Evolutionary conservation across 2,329 filamentous ascomycete species (phyloP).

Genomic region (Hymenoscyphus fraxineus): DNA sequence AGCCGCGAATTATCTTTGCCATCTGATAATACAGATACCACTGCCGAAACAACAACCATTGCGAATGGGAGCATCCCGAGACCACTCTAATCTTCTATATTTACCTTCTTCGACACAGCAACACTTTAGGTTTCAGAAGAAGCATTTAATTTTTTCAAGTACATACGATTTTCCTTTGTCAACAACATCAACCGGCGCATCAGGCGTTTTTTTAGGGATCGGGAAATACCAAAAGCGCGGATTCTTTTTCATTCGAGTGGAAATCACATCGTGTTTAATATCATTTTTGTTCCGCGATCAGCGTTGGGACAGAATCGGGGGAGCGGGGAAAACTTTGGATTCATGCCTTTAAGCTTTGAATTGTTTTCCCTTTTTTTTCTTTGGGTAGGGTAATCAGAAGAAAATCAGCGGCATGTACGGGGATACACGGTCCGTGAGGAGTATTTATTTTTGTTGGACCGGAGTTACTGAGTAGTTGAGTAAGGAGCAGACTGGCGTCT

Average conservation of each 20-base stretch:
- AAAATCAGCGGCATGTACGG: not conserved
- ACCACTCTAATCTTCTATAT: not conserved
- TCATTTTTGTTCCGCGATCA: not conserved
- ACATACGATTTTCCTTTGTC: slow-evolving; percentile 12
- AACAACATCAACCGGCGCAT: slow-evolving; percentile 7
- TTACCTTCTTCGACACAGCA: not conserved
- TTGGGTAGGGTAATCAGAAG: not conserved
- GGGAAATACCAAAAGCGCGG: slow-evolving; percentile 11
- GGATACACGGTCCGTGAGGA: slow-evolving; percentile 2
- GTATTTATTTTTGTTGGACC: not conserved
- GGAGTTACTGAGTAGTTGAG: not conserved
- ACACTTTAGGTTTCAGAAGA: not conserved
- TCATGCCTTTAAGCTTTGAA: not conserved
- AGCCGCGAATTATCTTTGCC: slow-evolving; percentile 1
- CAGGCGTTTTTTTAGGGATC: not conserved
- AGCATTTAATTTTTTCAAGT: slow-evolving; percentile 1
- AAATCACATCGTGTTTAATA: slow-evolving; percentile 2
- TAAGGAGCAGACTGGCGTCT: not conserved
- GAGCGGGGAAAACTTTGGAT: not conserved
- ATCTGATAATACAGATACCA: not conserved
- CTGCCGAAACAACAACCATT: not conserved
- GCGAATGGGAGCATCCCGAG: slow-evolving; percentile 6
- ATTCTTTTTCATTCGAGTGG: not conserved
- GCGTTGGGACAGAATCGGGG: not conserved
- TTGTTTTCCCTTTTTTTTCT: not conserved